These are phyloP conservation scores for Musa itinerans DNA, from an alignment of 176 grass and related monocot genomes.

Conservation along the genomic window DNA sequence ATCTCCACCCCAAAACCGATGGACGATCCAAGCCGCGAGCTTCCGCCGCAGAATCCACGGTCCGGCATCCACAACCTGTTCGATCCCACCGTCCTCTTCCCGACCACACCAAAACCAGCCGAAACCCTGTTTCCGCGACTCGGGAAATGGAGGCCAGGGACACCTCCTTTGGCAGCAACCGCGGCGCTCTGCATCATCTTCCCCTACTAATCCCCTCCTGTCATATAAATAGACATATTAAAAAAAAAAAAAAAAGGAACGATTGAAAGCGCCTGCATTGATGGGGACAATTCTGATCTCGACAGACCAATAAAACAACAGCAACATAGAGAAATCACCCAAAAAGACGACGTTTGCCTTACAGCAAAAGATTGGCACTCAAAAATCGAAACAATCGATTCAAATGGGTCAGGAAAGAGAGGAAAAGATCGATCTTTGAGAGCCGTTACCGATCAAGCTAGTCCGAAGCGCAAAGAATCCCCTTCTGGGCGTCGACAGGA, in stretches of 20 bases:
- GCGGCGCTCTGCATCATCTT: background rate
- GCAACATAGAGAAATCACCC: background rate
- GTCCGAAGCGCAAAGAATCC: background rate
- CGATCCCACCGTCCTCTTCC: slow-evolving; percentile 13
- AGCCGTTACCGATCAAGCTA: background rate
- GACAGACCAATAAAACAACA: background rate
- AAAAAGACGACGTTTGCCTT: background rate
- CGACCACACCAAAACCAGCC: slow-evolving; percentile 8
- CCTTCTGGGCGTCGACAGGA: background rate
- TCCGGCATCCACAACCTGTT: slow-evolving; percentile 33
- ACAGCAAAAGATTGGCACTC: background rate
- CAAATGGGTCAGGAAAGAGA: background rate
- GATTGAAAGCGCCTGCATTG: background rate
- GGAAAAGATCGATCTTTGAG: slow-evolving; percentile 2
- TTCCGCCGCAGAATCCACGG: slow-evolving; percentile 25
- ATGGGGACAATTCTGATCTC: background rate
- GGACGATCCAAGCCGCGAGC: slow-evolving; percentile 30
- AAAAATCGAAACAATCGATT: background rate
- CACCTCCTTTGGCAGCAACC: background rate
- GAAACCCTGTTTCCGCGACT: slow-evolving; percentile 10
- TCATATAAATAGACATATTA: background rate
- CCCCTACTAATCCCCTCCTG: background rate
- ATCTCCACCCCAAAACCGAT: slow-evolving; percentile 41
- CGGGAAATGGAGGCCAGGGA: background rate
- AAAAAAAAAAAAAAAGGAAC: background rate